Evolutionary conservation across 495 filamentous ascomycete species (phyloP).

Genomic region (Aspergillus diversus): DNA sequence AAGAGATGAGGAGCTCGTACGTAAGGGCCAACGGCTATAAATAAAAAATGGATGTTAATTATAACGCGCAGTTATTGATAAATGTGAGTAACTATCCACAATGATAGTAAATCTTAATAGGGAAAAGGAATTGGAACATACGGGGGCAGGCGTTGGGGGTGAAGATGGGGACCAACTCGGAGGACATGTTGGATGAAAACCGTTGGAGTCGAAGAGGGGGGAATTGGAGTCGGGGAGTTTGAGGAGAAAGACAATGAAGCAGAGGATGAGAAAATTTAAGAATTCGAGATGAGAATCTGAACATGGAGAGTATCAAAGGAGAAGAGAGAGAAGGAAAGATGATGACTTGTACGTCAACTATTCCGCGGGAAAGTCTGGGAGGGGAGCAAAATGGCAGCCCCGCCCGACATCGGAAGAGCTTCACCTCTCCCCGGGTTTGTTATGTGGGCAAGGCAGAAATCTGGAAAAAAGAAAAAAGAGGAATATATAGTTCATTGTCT

Average conservation of each 20-base stretch:
- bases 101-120: constrained; percentile 3
- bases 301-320: constrained; percentile 36
- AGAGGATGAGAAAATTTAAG: constrained; percentile 5
- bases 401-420: constrained; percentile 17
- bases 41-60: constrained; percentile 37
- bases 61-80: not conserved
- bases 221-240: constrained; percentile 16
- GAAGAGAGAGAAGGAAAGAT: constrained; percentile 31
- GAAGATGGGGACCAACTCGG: constrained; percentile 39
- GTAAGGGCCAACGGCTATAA: constrained; percentile 59
- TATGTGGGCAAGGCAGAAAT: not conserved
- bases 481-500: not conserved
- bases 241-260: constrained; percentile 12
- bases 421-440: not conserved
- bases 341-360: constrained; percentile 32
- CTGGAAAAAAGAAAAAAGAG: not conserved
- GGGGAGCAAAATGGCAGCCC: not conserved
- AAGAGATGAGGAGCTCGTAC: constrained; percentile 38
- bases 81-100: not conserved
- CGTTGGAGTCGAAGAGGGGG: not conserved
- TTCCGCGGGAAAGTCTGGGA: constrained; percentile 35
- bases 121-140: constrained; percentile 30
- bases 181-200: constrained; percentile 37
- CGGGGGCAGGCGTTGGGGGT: constrained; percentile 53
- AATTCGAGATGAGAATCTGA: constrained; percentile 12